Evolutionary conservation across 768 basidiomycete genomes (phyloP).

Genomic region (Calocera viscosa): DNA sequence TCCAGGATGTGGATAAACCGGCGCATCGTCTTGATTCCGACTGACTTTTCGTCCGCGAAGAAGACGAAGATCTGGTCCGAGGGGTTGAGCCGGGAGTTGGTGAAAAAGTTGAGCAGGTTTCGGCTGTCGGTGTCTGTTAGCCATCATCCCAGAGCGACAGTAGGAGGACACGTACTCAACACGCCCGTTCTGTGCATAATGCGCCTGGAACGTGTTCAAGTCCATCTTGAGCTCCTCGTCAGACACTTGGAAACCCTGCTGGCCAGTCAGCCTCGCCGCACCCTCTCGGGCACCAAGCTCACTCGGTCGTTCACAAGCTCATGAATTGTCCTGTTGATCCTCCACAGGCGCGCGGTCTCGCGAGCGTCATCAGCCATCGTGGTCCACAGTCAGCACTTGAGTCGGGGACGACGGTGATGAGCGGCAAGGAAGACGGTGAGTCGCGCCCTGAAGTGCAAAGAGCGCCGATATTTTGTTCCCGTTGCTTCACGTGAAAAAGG

Average conservation of each 20-base stretch:
- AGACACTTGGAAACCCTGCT: constrained; percentile 82
- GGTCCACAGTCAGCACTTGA: background rate
- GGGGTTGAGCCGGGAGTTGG: constrained; percentile 52
- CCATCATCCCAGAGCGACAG: background rate
- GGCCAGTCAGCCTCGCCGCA: constrained; percentile 28
- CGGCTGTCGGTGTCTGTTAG: constrained; percentile 43
- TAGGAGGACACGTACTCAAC: constrained; percentile 59
- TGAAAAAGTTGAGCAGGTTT: constrained; percentile 79
- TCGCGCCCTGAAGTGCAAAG: background rate
- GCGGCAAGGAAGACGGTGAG: background rate
- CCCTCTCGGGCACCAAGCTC: no score
- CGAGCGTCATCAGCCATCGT: constrained; percentile 22
- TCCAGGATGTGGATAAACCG: constrained; percentile 85
- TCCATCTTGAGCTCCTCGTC: constrained; percentile 90
- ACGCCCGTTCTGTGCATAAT: constrained; percentile 60
- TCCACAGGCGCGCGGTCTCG: constrained; percentile 65
- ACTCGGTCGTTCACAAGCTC: constrained; percentile 93
- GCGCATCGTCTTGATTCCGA: constrained; percentile 95
- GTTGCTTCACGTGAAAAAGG: no score
- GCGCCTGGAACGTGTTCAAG: constrained; percentile 58
- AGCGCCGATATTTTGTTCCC: background rate
- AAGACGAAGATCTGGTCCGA: constrained; percentile 81
- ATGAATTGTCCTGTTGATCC: constrained; percentile 90
- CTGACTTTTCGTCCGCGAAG: constrained; percentile 90
- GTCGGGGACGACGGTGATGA: background rate